phyloP scores from a whole-genome alignment of 2,329 filamentous ascomycete genomes.

The Cladosporium sp. region DNA sequence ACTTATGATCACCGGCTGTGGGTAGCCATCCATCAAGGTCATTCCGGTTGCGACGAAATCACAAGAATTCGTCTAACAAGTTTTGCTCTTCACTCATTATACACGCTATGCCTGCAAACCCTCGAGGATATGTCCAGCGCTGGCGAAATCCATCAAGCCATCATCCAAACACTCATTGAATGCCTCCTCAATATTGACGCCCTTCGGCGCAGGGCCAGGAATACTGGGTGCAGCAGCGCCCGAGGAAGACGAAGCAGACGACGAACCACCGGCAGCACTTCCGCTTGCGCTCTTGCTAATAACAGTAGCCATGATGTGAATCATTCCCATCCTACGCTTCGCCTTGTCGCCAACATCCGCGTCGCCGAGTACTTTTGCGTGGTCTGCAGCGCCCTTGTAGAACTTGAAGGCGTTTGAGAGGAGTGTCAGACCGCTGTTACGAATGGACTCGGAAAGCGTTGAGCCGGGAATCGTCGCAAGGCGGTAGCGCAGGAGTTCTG shows the following conservation, averaged over 20 bases:
- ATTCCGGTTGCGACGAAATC: not conserved
- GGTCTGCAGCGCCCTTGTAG: slow-evolving; percentile 49
- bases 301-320: slow-evolving; percentile 36
- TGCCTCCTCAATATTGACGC: slow-evolving; percentile 39
- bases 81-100: not conserved
- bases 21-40: slow-evolving; percentile 5
- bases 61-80: not conserved
- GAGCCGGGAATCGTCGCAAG: slow-evolving; percentile 36
- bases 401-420: slow-evolving; percentile 56
- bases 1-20: no score
- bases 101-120: slow-evolving; percentile 4
- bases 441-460: slow-evolving; percentile 38
- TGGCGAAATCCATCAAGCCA: slow-evolving; percentile 38
- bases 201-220: slow-evolving; percentile 36
- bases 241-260: slow-evolving; percentile 1
- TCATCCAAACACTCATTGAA: slow-evolving; percentile 52
- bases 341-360: slow-evolving; percentile 48
- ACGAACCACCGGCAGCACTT: slow-evolving; percentile 20
- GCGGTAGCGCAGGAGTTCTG: slow-evolving; percentile 51
- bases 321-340: slow-evolving; percentile 27
- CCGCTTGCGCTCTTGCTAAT: slow-evolving; percentile 39
- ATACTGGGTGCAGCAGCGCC: slow-evolving; percentile 26
- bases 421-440: slow-evolving; percentile 44
- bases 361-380: slow-evolving; percentile 41
- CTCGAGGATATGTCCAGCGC: slow-evolving; percentile 9